These are phyloP conservation scores for Aegilops longissima DNA, from an alignment of 176 grass and related monocot species.

Conservation along the genomic window DNA sequence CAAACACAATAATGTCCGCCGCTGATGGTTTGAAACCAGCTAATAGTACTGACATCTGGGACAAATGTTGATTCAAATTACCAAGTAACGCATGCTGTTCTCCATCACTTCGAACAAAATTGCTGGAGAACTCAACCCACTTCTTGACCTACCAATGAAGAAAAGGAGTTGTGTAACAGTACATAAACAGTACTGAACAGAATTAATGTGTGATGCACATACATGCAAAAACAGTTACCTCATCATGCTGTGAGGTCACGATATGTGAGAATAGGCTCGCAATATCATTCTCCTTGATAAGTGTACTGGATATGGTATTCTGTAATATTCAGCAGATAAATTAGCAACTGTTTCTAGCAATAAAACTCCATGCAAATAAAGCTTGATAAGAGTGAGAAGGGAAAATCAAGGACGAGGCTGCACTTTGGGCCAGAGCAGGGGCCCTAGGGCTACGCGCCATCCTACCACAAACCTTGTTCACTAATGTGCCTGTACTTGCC, in stretches of 20 bases:
- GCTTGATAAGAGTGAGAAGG: background rate
- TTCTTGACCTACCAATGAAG: constrained; percentile 54
- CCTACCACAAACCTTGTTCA: too few relatives aligned
- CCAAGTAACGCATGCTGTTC: constrained; percentile 36
- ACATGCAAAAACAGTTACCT: constrained; percentile 44
- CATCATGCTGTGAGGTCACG: constrained; percentile 43
- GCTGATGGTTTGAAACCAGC: constrained; percentile 61
- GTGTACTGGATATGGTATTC: constrained; percentile 45
- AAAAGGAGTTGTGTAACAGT: constrained; percentile 5
- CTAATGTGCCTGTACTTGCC: too few relatives aligned
- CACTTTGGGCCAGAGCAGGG: too few relatives aligned
- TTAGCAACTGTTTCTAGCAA: constrained; percentile 13
- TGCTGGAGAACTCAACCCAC: constrained; percentile 77
- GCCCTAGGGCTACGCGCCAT: too few relatives aligned
- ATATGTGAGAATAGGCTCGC: constrained; percentile 50
- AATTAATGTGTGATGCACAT: background rate
- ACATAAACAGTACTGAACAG: constrained; percentile 21
- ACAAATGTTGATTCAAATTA: constrained; percentile 72
- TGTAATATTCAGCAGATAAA: constrained; percentile 38
- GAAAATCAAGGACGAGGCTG: background rate
- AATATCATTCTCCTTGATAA: constrained; percentile 58
- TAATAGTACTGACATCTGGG: constrained; percentile 69
- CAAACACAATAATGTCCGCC: constrained; percentile 81
- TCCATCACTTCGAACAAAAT: constrained; percentile 51
- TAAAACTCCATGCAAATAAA: constrained; percentile 6